phyloP scores from a whole-genome alignment of 1,284 basidiomycete genomes.

The Ustilago crameri region DNA sequence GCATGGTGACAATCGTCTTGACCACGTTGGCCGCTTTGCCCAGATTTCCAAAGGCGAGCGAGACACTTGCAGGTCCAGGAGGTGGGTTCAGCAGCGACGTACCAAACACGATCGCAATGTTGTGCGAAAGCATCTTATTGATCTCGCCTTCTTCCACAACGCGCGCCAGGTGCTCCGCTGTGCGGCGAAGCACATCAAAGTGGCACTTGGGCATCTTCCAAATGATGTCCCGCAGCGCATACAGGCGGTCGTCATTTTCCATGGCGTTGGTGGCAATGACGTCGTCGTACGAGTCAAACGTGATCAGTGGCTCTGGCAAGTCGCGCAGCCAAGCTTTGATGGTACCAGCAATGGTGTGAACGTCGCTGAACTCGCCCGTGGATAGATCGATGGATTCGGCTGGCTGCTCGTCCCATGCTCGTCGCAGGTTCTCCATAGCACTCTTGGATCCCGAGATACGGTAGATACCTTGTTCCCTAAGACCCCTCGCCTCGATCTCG shows the following conservation, averaged over 20 bases:
- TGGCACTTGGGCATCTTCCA: constrained; percentile 63
- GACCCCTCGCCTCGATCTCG: constrained; percentile 65
- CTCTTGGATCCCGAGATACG: constrained; percentile 65
- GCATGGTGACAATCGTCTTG: constrained; percentile 64
- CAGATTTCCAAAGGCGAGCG: constrained; percentile 58
- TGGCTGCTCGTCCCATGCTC: constrained; percentile 51
- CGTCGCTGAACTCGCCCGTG: constrained; percentile 60
- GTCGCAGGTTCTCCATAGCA: constrained; percentile 56
- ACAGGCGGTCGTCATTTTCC: constrained; percentile 60
- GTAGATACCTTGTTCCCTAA: constrained; percentile 67
- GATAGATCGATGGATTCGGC: constrained; percentile 52
- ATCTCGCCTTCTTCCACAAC: constrained; percentile 57
- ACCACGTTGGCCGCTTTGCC: constrained; percentile 66
- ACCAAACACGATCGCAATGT: constrained; percentile 66
- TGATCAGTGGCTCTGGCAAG: constrained; percentile 66
- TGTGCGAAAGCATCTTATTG: constrained; percentile 67
- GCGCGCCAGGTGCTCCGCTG: constrained; percentile 59
- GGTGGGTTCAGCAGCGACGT: constrained; percentile 66
- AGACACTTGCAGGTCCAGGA: constrained; percentile 52
- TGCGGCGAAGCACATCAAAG: constrained; percentile 61
- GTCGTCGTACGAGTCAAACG: constrained; percentile 62
- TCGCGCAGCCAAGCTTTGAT: constrained; percentile 67
- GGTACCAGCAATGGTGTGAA: constrained; percentile 64
- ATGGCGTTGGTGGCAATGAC: constrained; percentile 64
- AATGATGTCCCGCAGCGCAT: constrained; percentile 62